Evolutionary conservation across 2,329 filamentous ascomycete species (phyloP), one percentile per base, ranked within the genome.

Genomic region (Colletotrichum sp.): DNA sequence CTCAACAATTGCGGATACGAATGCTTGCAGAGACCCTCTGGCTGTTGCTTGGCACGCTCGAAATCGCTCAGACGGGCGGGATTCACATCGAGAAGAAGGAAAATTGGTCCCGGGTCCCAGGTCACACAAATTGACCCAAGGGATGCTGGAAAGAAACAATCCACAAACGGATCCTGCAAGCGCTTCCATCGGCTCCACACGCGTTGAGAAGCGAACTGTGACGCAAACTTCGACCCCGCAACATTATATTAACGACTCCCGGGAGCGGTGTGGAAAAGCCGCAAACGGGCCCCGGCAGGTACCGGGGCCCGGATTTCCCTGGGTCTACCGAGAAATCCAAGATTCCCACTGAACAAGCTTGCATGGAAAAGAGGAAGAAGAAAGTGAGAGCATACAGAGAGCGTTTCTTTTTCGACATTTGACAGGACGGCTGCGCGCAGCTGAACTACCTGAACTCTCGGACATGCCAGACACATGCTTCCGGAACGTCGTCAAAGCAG

Each of bases 1-100:
- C 72, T 67, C 68, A 75, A 72, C 72, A 62, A 39, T 52, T 75
- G 72, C 68, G 62, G 72, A 62, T 67, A 49, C 28, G 24, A 39
- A 39, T 34, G 39, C 12, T 44, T 32, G 18, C 36, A 16, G 44
- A 24, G 15, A 32, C 52, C 52, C 16, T 24, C 28, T 3, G 6
- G 18, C 15, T 8, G 57, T 26, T n/a, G 16, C 62, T 49, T 10
- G 30, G 21, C 55, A 21, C 21, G 1, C 44, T 21, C n/a, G 15
- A 59, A 60, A 65, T 12, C 16, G 26, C 59, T 36, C 60, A 26
- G 18, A 36, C 6, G 10, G 16, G 36, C 10, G 21, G 3, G 6
- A 5, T 34, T 16, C 28, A 21, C 52, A 34, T 34, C 8, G 13
- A 34, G 4, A 21, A 36, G 30, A 8, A 36, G 26, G 10, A 63